These are phyloP conservation scores for Chlorella sp. DNA, from an alignment of 139 green algal species.

Conservation along the genomic window DNA sequence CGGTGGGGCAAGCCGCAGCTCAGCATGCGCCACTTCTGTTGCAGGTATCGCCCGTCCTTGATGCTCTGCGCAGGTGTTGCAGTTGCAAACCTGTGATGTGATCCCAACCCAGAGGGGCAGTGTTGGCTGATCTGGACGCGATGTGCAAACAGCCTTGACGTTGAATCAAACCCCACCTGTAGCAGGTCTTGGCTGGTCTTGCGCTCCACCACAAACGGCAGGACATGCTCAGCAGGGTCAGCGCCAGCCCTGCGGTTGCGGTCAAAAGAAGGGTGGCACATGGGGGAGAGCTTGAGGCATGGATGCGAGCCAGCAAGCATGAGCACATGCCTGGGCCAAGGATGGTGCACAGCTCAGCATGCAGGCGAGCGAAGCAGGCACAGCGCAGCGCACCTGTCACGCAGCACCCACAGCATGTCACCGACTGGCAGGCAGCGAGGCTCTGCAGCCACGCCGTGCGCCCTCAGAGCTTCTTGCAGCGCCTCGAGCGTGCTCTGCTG, in stretches of 20 bases:
- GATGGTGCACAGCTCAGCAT: not conserved
- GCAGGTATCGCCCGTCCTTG: not conserved
- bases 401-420: not conserved
- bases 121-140: too few species aligned
- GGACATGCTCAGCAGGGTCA: not conserved
- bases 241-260: not conserved
- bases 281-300: too few species aligned
- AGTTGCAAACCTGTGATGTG: too few species aligned
- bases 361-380: not conserved
- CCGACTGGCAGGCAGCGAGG: not conserved
- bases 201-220: not conserved
- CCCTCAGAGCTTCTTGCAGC: not conserved
- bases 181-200: not conserved
- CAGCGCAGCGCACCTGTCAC: not conserved
- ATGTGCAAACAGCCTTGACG: too few species aligned
- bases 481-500: not conserved
- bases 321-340: too few species aligned
- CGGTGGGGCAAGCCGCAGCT: not conserved
- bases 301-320: too few species aligned
- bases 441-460: not conserved
- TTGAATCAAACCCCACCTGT: too few species aligned
- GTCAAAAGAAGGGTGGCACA: too few species aligned
- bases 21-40: conserved; percentile 5
- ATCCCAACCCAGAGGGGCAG: too few species aligned
- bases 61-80: too few species aligned